phyloP scores from a whole-genome alignment of 441 rosid species.

The Jatropha multifida region DNA sequence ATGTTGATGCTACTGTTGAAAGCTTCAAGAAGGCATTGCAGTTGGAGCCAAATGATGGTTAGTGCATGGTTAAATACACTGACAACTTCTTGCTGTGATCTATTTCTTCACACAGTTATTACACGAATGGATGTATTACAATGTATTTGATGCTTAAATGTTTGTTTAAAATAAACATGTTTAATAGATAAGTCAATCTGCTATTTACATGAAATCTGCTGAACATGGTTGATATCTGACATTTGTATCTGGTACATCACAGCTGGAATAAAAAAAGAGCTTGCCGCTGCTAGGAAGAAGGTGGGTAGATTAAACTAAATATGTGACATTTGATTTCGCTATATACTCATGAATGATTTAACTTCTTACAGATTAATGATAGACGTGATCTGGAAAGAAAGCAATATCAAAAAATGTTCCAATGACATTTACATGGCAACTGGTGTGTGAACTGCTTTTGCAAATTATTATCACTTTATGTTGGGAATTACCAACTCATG shows the following conservation, averaged over 20 bases:
- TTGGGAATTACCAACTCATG: neutral
- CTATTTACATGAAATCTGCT: neutral
- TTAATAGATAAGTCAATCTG: neutral
- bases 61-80: slow-evolving; percentile 21
- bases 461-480: neutral
- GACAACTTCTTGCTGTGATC: neutral
- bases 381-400: slow-evolving; percentile 64
- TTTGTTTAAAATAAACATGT: too few species aligned
- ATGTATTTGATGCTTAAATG: neutral
- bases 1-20: slow-evolving; percentile 87
- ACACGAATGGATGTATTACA: too few species aligned
- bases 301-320: slow-evolving; percentile 34
- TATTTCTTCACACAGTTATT: too few species aligned
- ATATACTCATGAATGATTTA: slow-evolving; percentile 6
- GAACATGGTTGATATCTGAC: slow-evolving; percentile 14
- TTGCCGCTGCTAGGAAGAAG: slow-evolving; percentile 79
- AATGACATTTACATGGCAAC: slow-evolving; percentile 25
- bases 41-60: slow-evolving; percentile 92
- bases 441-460: slow-evolving; percentile 27
- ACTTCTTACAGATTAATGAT: slow-evolving; percentile 49
- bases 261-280: slow-evolving; percentile 82
- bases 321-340: neutral
- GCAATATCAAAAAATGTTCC: slow-evolving; percentile 77
- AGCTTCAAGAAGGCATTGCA: slow-evolving; percentile 85
- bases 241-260: slow-evolving; percentile 31